phyloP scores from a whole-genome alignment of 805 yeast species.

The Blastobotrys robertii region DNA sequence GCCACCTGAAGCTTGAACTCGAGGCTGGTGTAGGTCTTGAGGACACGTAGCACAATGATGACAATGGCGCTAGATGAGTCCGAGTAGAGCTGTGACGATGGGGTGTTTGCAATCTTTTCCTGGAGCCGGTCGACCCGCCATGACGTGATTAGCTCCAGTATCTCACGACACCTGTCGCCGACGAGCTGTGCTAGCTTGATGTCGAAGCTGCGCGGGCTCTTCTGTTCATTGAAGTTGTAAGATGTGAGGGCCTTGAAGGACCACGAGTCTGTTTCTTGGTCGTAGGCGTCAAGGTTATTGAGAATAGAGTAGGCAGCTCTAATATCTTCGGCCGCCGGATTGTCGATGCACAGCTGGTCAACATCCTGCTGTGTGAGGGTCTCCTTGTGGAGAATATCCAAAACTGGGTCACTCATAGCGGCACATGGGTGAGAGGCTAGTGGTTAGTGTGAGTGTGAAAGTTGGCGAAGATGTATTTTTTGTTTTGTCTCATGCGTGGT shows the following conservation, averaged over 20 bases:
- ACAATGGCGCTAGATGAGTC: slow-evolving; percentile 25
- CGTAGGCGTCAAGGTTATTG: slow-evolving; percentile 14
- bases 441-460: no score
- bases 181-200: slow-evolving; percentile 21
- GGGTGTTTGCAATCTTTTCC: slow-evolving; percentile 17
- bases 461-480: no score
- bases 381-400: slow-evolving; percentile 8
- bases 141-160: slow-evolving; percentile 16
- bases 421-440: no score
- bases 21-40: slow-evolving; percentile 16
- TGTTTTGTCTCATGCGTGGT: no score
- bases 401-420: slow-evolving; percentile 7
- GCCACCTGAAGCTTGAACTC: slow-evolving; percentile 24
- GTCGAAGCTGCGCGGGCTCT: slow-evolving; percentile 18
- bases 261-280: slow-evolving; percentile 24
- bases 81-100: slow-evolving; percentile 8
- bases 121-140: slow-evolving; percentile 24
- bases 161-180: slow-evolving; percentile 15
- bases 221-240: slow-evolving; percentile 20
- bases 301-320: slow-evolving; percentile 17
- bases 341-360: slow-evolving; percentile 10
- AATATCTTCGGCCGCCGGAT: slow-evolving; percentile 15
- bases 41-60: slow-evolving; percentile 22
- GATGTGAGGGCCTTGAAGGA: slow-evolving; percentile 18
- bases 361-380: slow-evolving; percentile 9